Percentiles rank a stretch among this genome's conserved stretches.
These are phyloP conservation scores for Neurospora tetrasperma DNA, from an alignment of 495 filamentous ascomycete genomes.

Conservation along the genomic window DNA sequence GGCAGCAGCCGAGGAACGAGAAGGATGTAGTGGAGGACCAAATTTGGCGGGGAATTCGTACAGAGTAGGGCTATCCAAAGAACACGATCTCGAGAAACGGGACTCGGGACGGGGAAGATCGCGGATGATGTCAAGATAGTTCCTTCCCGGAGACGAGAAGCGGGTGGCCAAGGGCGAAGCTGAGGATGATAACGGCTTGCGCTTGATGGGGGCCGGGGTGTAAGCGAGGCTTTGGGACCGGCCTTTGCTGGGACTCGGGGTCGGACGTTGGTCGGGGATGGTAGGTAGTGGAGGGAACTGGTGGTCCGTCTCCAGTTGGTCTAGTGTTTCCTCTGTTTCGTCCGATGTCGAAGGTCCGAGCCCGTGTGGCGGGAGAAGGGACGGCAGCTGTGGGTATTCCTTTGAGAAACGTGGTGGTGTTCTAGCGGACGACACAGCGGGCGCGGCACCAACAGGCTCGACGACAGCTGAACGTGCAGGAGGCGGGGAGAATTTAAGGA, in stretches of 20 bases:
- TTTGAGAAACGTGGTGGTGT: background rate
- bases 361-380: background rate
- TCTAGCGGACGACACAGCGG: background rate
- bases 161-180: slow-evolving; percentile 40
- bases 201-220: slow-evolving; percentile 30
- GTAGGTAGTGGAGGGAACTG: slow-evolving; percentile 15
- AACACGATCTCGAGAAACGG: slow-evolving; percentile 38
- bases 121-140: slow-evolving; percentile 27
- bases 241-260: slow-evolving; percentile 20
- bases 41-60: slow-evolving; percentile 39
- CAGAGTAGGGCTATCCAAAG: slow-evolving; percentile 46
- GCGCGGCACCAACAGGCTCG: background rate
- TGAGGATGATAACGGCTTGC: slow-evolving; percentile 44
- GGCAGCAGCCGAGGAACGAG: slow-evolving; percentile 10
- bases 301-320: background rate
- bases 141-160: slow-evolving; percentile 36
- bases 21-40: slow-evolving; percentile 6
- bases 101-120: slow-evolving; percentile 35
- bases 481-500: background rate
- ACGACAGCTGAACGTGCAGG: background rate
- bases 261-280: slow-evolving; percentile 9
- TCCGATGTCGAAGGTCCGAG: background rate
- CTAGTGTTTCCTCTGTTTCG: background rate
- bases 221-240: slow-evolving; percentile 24
- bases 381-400: background rate